Evolutionary conservation across 768 basidiomycete genomes (phyloP).

Genomic region (Imleria badia): DNA sequence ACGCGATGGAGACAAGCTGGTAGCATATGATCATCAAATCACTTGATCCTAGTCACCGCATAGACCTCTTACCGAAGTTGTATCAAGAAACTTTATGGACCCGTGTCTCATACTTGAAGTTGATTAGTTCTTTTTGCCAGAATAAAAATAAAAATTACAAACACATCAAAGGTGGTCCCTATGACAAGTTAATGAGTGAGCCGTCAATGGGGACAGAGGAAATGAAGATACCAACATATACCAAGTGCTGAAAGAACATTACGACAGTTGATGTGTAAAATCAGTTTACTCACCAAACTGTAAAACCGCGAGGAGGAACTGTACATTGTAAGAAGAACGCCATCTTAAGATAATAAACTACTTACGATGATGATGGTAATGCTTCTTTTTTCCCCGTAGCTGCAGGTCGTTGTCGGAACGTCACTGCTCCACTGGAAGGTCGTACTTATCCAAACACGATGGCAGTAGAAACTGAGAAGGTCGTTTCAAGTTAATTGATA

Average conservation of each 20-base stretch:
- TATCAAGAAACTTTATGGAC: conserved; percentile 5
- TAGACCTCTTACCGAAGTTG: conserved; percentile 1
- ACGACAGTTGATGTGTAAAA: neutral
- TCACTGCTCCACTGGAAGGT: neutral
- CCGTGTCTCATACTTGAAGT: neutral
- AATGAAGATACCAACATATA: conserved; percentile 2
- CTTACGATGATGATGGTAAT: conserved; percentile 1
- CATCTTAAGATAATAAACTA: neutral
- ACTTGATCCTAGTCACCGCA: too few relatives aligned
- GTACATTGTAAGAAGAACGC: neutral
- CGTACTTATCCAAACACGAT: conserved; percentile 21
- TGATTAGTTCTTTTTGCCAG: neutral
- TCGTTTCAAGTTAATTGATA: neutral
- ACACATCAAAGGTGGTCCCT: conserved; percentile 5
- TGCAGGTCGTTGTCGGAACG: neutral
- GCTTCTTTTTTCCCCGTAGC: neutral
- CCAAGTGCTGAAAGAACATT: conserved; percentile 4
- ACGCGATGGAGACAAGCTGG: conserved; percentile 8
- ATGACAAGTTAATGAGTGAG: neutral
- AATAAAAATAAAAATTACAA: neutral
- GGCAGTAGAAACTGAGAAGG: conserved; percentile 12
- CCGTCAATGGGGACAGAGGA: neutral
- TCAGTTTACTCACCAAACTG: conserved; percentile 4
- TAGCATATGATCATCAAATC: neutral
- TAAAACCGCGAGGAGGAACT: neutral